Conservation (phyloP, 345 rosid genomes). For the Brassica incana region DNA sequence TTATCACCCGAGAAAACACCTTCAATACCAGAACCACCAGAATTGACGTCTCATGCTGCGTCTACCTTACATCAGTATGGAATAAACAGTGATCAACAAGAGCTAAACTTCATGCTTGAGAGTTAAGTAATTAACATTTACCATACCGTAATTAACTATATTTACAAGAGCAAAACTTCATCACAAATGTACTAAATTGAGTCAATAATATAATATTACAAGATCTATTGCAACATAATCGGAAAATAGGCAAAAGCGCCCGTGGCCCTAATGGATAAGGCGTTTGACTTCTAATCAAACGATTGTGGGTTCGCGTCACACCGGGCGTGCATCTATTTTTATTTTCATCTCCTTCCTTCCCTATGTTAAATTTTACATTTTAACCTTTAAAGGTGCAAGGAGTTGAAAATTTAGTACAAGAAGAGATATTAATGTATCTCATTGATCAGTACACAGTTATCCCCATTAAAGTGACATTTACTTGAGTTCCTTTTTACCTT, state of each 20-base stretch:
- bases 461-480: neutral
- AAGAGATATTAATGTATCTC: neutral
- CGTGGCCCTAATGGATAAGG: conserved; percentile 94
- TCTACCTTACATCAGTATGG: too few relatives aligned
- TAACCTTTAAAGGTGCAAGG: neutral
- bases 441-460: neutral
- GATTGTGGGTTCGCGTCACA: conserved; percentile 93
- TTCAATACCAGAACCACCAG: too few relatives aligned
- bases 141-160: too few relatives aligned
- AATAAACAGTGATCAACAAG: too few relatives aligned
- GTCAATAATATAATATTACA: too few relatives aligned
- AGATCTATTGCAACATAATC: too few relatives aligned
- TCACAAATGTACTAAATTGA: too few relatives aligned
- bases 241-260: conserved; percentile 8
- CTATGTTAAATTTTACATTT: neutral
- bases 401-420: neutral
- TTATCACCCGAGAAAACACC: too few relatives aligned
- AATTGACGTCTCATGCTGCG: too few relatives aligned
- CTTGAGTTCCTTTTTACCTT: neutral
- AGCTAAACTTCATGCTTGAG: too few relatives aligned
- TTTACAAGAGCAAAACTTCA: too few relatives aligned
- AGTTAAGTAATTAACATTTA: too few relatives aligned
- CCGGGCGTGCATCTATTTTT: conserved; percentile 45
- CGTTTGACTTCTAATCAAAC: conserved; percentile 82
- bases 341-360: neutral